phyloP scores from a whole-genome alignment of 176 grass and related monocot species.

The Rhynchospora breviuscula region DNA sequence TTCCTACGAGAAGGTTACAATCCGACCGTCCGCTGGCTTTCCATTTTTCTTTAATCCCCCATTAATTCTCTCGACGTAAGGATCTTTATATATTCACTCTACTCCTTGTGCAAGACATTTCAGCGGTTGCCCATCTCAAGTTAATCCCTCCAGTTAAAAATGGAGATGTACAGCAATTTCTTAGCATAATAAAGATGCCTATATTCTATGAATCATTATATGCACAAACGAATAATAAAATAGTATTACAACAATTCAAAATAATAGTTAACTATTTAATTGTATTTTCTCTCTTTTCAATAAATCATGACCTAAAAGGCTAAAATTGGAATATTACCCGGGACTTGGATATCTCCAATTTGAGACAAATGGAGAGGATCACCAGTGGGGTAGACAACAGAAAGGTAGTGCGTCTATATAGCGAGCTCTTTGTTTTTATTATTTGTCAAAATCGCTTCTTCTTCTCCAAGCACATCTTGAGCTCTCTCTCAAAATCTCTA shows the following conservation, averaged over 20 bases:
- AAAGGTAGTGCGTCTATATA: neutral
- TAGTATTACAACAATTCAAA: too few species aligned
- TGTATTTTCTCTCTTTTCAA: neutral
- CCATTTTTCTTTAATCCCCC: neutral
- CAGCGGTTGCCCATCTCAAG: neutral
- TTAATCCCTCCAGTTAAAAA: neutral
- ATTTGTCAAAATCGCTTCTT: constrained; percentile 13
- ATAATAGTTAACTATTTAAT: too few species aligned
- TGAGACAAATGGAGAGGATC: neutral
- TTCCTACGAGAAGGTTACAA: neutral
- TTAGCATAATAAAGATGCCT: too few species aligned
- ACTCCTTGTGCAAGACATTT: neutral
- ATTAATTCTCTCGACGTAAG: neutral
- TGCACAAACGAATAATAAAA: too few species aligned
- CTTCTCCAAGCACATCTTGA: constrained; percentile 21
- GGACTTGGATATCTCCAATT: neutral
- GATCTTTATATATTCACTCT: neutral
- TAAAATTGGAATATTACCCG: neutral
- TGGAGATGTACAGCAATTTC: neutral
- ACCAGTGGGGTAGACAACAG: neutral
- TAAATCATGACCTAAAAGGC: neutral
- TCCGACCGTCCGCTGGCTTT: neutral
- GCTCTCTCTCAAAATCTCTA: neutral
- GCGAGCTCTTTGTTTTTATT: constrained; percentile 14
- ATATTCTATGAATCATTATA: too few species aligned